Conservation (phyloP, 2,329 filamentous ascomycete species). For the Fusarium sp. region DNA sequence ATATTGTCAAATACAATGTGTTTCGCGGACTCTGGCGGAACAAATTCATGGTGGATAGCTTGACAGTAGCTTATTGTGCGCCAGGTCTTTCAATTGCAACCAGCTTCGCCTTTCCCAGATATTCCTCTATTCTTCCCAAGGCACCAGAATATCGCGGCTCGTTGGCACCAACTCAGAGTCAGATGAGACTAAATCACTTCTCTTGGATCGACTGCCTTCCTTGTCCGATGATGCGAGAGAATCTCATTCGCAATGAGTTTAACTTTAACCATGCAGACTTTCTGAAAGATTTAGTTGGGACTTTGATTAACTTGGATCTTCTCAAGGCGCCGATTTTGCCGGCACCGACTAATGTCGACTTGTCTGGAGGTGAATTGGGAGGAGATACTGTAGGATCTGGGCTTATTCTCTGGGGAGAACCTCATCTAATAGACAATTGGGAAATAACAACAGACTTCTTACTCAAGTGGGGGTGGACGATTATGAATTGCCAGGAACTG, state of each 20-base stretch:
- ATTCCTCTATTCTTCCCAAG: background rate
- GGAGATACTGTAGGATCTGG: background rate
- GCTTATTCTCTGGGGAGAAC: background rate
- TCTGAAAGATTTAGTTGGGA: background rate
- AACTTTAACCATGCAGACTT: background rate
- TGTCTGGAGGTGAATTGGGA: no score
- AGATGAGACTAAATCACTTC: background rate
- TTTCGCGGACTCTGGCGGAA: background rate
- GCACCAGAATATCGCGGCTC: background rate
- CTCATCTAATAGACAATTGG: background rate
- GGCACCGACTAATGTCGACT: no score
- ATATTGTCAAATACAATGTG: background rate
- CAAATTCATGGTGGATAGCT: background rate
- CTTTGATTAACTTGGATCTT: background rate
- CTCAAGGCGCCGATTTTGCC: background rate
- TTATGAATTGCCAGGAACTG: background rate
- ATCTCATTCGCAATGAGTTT: background rate
- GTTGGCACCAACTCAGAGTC: background rate
- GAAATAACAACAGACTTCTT: background rate
- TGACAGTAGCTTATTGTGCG: background rate
- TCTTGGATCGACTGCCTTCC: background rate
- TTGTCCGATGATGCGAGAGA: background rate
- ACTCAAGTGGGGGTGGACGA: background rate
- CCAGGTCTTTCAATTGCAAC: background rate
- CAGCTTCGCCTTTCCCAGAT: background rate